Evolutionary conservation across 192 early-diverging fungal species (phyloP), one percentile per base, ranked within the genome.

Genomic region (Spizellomyces sp.): DNA sequence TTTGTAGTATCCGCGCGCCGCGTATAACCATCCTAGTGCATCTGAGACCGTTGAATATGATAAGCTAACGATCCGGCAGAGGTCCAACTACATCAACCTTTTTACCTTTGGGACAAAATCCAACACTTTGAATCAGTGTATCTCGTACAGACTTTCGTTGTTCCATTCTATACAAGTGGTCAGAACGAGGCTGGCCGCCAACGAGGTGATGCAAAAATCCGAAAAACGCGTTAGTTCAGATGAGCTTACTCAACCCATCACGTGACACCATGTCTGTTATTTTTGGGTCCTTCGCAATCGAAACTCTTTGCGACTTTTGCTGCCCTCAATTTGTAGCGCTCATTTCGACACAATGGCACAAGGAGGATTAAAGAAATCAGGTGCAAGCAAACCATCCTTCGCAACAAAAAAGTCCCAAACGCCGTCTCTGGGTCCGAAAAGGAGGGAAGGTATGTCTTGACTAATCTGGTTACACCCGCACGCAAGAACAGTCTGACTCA

Each of bases 21-120:
- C 84, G 57, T 88, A 88, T 45, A 88, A 78, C 86, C 86, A 88
- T 48, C 84, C 84, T 54, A 88, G 73, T 8, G 84, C 81, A 71
- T 88, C 86, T 88, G 22, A 27, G 21, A 8, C 2, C 17, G 27
- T 8, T 36, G 27, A 36, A 62, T 1, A 8, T 42, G 22, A 22
- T 15, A 6, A 43, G 9, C n/a, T 22, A 17, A 2, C 0, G 15
- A 27, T 19, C 41, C 5, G 14, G 45, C 8, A 48, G 4, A 52
- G 17, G 9, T 0, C 22, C 15, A 45, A 22, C 41, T 17, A 4
- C 0, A 14, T 15, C 15, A 21, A 21, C 1, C 9, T 0, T 9
- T n/a, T 43, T 71, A 88, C 86, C 86, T 82, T 88, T 88, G 43
- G 86, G 86, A 70, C 81, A 84, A 75, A 88, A 88, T 5, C 86